These are phyloP conservation scores for Lactarius sanguifluus DNA, from an alignment of 768 basidiomycete genomes.

Conservation along the genomic window DNA sequence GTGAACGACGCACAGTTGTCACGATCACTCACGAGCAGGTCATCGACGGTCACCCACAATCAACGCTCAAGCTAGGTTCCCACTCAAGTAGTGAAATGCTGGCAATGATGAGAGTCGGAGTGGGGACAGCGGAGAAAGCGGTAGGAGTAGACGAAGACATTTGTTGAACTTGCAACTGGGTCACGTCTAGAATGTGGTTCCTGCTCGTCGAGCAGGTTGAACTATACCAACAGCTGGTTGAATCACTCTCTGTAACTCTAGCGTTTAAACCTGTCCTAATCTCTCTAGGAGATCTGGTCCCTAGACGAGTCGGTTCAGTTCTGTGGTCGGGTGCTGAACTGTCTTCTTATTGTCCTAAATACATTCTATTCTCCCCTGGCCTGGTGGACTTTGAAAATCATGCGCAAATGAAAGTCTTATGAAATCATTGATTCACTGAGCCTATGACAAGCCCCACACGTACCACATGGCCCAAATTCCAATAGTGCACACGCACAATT, in stretches of 20 bases:
- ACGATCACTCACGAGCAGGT: constrained; percentile 9
- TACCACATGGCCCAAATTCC: neutral
- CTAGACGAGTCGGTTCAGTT: neutral
- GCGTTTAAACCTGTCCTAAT: neutral
- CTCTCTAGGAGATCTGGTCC: neutral
- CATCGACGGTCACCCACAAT: neutral
- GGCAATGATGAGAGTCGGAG: neutral
- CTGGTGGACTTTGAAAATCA: neutral
- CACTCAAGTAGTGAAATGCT: constrained; percentile 1
- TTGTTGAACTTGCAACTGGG: neutral
- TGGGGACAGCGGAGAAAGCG: constrained; percentile 11
- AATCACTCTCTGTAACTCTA: neutral
- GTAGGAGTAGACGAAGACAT: constrained; percentile 6
- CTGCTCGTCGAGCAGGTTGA: neutral
- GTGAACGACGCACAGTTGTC: constrained; percentile 9
- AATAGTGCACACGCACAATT: neutral
- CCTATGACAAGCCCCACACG: neutral
- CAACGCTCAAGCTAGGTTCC: neutral
- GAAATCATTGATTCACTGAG: neutral
- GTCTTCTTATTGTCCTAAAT: neutral
- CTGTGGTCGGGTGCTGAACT: neutral
- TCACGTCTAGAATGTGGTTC: neutral
- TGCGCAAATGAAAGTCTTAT: neutral
- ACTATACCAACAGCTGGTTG: neutral
- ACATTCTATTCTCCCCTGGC: neutral